Percentiles rank a stretch among this genome's conserved stretches.
Conservation (phyloP, 768 basidiomycete species). For the Hirschioporus abietinus region DNA sequence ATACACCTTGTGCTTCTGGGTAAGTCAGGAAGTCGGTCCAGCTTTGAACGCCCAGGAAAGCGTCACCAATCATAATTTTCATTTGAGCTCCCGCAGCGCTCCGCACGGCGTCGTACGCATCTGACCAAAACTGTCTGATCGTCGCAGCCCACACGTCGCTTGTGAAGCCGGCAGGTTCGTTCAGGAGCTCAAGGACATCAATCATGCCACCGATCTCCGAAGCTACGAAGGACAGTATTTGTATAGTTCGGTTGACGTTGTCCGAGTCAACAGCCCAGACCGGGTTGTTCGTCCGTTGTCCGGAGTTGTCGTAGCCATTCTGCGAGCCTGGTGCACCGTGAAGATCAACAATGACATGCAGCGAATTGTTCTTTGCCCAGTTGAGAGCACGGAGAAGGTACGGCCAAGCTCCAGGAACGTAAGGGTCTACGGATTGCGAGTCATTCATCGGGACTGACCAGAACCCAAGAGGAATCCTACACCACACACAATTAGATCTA, state of each 20-base stretch:
- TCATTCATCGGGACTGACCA: constrained; percentile 72
- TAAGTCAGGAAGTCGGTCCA: constrained; percentile 57
- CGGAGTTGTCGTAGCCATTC: constrained; percentile 72
- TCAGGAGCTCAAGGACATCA: constrained; percentile 62
- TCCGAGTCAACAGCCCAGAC: constrained; percentile 45
- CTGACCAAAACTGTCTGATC: constrained; percentile 50
- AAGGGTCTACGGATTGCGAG: constrained; percentile 42
- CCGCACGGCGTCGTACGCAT: constrained; percentile 56
- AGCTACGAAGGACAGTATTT: constrained; percentile 51
- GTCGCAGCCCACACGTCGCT: constrained; percentile 35
- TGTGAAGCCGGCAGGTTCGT: constrained; percentile 59
- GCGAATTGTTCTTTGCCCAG: constrained; percentile 55
- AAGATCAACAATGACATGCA: constrained; percentile 72
- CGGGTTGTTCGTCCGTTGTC: constrained; percentile 51
- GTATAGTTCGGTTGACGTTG: constrained; percentile 50
- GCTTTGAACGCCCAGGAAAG: constrained; percentile 58
- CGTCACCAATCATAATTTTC: constrained; percentile 69
- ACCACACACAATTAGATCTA: background rate
- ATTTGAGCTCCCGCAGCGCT: constrained; percentile 39
- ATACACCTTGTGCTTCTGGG: constrained; percentile 47
- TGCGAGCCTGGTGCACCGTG: constrained; percentile 65
- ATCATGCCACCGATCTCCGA: constrained; percentile 50
- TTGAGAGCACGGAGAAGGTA: constrained; percentile 58
- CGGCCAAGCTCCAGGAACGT: constrained; percentile 59
- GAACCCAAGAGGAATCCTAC: constrained; percentile 66